phyloP scores from a whole-genome alignment of 106 monocot genomes.

The Dactylorhiza incarnata region DNA sequence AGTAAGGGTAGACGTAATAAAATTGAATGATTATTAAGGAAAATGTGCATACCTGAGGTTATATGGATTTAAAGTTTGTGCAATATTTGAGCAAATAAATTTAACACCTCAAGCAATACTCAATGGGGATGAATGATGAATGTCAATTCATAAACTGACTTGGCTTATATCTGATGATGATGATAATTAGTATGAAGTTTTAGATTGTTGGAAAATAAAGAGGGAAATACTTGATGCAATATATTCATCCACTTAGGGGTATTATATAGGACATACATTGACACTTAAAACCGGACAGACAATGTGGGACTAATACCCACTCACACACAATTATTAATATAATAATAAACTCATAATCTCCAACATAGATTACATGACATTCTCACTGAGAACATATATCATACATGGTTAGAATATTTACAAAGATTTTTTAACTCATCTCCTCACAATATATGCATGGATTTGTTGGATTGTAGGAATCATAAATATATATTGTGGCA shows the following conservation, averaged over 20 bases:
- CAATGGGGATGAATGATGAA: not conserved
- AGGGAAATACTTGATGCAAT: too few species aligned
- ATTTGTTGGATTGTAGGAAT: not conserved
- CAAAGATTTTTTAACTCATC: not conserved
- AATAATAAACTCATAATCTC: too few species aligned
- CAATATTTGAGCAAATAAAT: too few species aligned
- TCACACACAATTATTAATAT: too few species aligned
- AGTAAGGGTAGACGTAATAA: not conserved
- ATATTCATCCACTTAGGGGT: too few species aligned
- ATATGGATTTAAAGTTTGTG: not conserved
- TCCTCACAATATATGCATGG: not conserved
- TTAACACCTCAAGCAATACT: not conserved
- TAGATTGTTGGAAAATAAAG: too few species aligned
- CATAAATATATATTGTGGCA: not conserved
- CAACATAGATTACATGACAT: not conserved
- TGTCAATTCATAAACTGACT: not conserved
- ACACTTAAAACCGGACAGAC: too few species aligned
- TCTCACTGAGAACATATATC: not conserved
- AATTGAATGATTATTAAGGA: not conserved
- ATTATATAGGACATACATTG: too few species aligned
- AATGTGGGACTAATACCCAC: too few species aligned
- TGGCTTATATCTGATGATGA: not conserved
- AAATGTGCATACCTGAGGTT: not conserved
- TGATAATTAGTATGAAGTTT: not conserved
- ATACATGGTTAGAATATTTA: not conserved